Evolutionary conservation across 2,329 filamentous ascomycete genomes (phyloP).

Genomic region (Cadophora sp.): DNA sequence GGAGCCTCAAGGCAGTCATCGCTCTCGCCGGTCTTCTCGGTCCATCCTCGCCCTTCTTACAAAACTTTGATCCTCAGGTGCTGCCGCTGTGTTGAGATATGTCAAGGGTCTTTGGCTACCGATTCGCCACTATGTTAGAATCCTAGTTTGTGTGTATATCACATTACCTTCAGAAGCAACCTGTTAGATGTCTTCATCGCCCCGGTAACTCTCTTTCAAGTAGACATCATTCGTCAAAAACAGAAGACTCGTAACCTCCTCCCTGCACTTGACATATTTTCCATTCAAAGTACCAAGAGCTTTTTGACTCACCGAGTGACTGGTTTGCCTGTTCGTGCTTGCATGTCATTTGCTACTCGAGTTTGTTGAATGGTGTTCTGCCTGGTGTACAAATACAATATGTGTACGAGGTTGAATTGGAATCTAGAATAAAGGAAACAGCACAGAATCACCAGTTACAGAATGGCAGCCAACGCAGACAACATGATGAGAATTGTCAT

Average conservation of each 20-base stretch:
- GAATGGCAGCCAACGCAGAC: conserved; percentile 21
- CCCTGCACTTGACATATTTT: conserved; percentile 18
- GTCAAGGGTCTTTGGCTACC: conserved; percentile 28
- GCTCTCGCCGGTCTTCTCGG: conserved; percentile 18
- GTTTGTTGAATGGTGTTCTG: conserved; percentile 26
- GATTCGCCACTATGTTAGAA: conserved; percentile 37
- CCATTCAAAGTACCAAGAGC: conserved; percentile 32
- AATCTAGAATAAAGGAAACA: conserved; percentile 28
- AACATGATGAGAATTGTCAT: conserved; percentile 64
- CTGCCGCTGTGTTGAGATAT: conserved; percentile 23
- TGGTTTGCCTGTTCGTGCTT: conserved; percentile 17
- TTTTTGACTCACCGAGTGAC: conserved; percentile 34
- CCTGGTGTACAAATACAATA: conserved; percentile 28
- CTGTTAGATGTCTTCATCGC: conserved; percentile 29
- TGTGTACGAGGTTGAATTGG: conserved; percentile 7
- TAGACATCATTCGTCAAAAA: conserved; percentile 25
- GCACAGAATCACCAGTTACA: conserved; percentile 8
- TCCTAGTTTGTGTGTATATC: conserved; percentile 32
- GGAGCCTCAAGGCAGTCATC: conserved; percentile 37
- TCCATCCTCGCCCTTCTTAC: conserved; percentile 25
- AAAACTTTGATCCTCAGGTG: conserved; percentile 17
- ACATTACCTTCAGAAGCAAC: conserved; percentile 29
- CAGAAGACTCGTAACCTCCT: conserved; percentile 27
- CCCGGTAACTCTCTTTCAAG: conserved; percentile 8
- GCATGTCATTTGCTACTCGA: conserved; percentile 29